phyloP scores from a whole-genome alignment of 176 grass and related monocot species.

The Paspalum notatum region DNA sequence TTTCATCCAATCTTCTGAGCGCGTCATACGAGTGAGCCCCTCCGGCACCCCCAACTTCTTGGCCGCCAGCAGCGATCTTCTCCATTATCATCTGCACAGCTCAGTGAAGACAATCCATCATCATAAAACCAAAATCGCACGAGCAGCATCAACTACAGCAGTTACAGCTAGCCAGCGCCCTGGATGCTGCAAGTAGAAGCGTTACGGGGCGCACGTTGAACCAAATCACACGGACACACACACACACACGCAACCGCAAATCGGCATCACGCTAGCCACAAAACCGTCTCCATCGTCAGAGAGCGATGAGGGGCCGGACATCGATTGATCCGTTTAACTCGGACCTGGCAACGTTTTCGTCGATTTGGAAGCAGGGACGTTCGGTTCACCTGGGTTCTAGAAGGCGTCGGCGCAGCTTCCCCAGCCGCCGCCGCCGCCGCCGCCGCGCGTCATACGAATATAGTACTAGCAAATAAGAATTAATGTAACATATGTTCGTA shows the following conservation, averaged over 20 bases:
- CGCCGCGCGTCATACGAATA: not conserved
- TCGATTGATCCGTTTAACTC: not conserved
- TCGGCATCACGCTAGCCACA: not conserved
- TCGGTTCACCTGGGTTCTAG: constrained; percentile 45
- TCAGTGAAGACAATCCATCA: constrained; percentile 3
- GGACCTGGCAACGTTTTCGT: not conserved
- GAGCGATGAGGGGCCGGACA: not conserved
- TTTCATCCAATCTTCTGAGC: constrained; percentile 81
- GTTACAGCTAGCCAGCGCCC: too few species aligned
- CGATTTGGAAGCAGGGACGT: not conserved
- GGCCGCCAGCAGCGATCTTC: constrained; percentile 58
- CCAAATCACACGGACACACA: not conserved
- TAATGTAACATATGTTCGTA: not conserved
- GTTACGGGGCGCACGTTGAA: not conserved
- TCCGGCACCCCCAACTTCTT: constrained; percentile 88
- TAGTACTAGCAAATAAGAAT: not conserved
- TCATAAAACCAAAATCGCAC: not conserved
- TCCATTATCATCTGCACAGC: constrained; percentile 84
- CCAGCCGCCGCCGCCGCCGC: constrained; percentile 13
- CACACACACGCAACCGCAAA: too few species aligned
- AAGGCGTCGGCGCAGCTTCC: constrained; percentile 22
- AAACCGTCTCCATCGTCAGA: not conserved
- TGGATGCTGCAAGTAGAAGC: not conserved
- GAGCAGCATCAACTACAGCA: not conserved
- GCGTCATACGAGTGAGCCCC: constrained; percentile 84